Evolutionary conservation across 106 monocot species (phyloP), one percentile per base, ranked within the genome.

Genomic region (Dioscorea alata): DNA sequence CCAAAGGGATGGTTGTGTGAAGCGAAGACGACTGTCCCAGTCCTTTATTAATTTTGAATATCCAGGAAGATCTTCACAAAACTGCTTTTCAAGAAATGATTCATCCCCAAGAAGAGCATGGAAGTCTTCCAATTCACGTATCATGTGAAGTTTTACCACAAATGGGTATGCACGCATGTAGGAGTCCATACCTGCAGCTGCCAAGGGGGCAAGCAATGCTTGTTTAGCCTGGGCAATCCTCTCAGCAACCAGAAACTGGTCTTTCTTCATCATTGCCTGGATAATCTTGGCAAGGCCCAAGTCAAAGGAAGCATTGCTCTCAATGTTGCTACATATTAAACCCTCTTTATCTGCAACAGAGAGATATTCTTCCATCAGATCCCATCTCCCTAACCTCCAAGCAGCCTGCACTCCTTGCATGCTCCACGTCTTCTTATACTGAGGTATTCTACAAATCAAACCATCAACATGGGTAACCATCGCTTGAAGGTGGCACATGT

Each of bases 381-480:
- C 85, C 97, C 97, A 99, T 64, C 84, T 80, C 50, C 97, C 97
- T 70, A 99, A 76, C 60, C 97, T 82, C 97, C 97, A 99, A 61
- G 97, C 97, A 69, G 97, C 97, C 71, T 99, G 97, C 23, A 99
- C 92, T 42, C 97, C 97, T 51, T 93, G 92, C 92, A 90, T 92
- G 79, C 90, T 93, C 97, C 97, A 99, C 34, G 85, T 82, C 64
- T 87, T 92, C 69, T 83, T 87, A 76, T 81, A 90, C 20, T 99
- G 78, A 33, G 92, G 97, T 77, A 90, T 79, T 62, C 92, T 79
- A 33, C 66, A 81, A 54, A 87, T 85, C 67, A 99, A 73, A 32
- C 97, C 97, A 87, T 99, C 97, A 22, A 99, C 97, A 83, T 99
- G 97, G 70, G 97, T 91, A 48, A 99, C 76, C 97, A 99, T 99